Conservation (phyloP, 306 rosid species). For the Sphenostylis stenocarpa region DNA sequence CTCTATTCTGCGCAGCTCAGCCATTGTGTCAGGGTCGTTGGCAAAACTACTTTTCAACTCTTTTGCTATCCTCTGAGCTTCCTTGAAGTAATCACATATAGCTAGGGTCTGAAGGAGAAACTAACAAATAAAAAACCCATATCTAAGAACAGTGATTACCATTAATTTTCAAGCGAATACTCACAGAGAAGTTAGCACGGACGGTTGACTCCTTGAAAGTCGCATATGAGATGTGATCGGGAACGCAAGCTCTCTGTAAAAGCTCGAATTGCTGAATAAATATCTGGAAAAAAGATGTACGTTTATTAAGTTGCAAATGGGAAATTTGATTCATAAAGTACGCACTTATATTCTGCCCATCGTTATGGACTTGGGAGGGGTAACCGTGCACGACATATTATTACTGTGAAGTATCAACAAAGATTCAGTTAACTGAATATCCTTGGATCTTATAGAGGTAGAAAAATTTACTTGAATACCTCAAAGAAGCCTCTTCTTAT, state of each 20-base stretch:
- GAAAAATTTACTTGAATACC: background rate
- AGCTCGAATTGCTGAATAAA: slow-evolving; percentile 95
- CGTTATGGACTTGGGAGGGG: too few species aligned
- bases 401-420: background rate
- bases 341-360: background rate
- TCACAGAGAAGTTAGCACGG: slow-evolving; percentile 61
- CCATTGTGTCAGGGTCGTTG: slow-evolving; percentile 68
- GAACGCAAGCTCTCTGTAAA: slow-evolving; percentile 82
- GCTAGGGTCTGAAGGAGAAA: slow-evolving; percentile 57
- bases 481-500: background rate
- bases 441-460: background rate
- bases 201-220: slow-evolving; percentile 63
- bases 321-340: slow-evolving; percentile 1
- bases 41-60: slow-evolving; percentile 72
- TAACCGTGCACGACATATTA: too few species aligned
- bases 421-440: background rate
- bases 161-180: slow-evolving; percentile 35
- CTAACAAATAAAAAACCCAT: background rate
- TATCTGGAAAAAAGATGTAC: slow-evolving; percentile 51
- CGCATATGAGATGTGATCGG: slow-evolving; percentile 62
- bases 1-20: slow-evolving; percentile 77
- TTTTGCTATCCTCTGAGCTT: slow-evolving; percentile 84
- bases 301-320: slow-evolving; percentile 24
- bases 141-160: background rate
- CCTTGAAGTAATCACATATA: slow-evolving; percentile 81